Conservation (phyloP, 345 rosid genomes). For the Psidium guajava region DNA sequence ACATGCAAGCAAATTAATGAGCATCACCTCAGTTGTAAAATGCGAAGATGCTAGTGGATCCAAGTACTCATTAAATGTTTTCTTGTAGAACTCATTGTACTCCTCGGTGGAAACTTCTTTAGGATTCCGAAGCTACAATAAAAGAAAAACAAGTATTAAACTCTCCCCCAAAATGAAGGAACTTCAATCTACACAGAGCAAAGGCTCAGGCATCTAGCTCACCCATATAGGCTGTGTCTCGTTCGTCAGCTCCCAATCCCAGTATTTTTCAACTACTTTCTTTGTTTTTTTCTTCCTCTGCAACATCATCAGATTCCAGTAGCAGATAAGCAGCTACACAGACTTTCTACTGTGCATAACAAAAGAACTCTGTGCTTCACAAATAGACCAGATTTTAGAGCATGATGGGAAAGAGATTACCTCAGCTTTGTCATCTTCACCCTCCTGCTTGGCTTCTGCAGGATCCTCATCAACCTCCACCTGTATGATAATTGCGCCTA, state of each 20-base stretch:
- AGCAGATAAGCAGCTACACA: background rate
- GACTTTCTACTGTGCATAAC: background rate
- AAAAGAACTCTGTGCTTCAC: background rate
- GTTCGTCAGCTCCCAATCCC: constrained; percentile 97
- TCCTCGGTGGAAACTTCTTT: constrained; percentile 84
- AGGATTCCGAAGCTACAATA: constrained; percentile 77
- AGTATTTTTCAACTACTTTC: constrained; percentile 81
- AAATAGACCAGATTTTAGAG: background rate
- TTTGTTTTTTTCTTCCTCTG: constrained; percentile 93
- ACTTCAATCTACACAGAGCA: background rate
- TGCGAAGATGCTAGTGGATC: constrained; percentile 96
- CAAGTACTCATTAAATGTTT: constrained; percentile 80
- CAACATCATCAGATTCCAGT: background rate
- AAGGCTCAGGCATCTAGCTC: constrained; percentile 8
- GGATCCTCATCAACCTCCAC: constrained; percentile 96
- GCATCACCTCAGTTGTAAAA: constrained; percentile 88
- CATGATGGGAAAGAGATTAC: constrained; percentile 15
- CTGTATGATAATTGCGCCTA: constrained; percentile 16
- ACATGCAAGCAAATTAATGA: background rate
- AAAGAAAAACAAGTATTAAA: background rate
- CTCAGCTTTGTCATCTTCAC: constrained; percentile 44
- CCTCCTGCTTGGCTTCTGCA: constrained; percentile 55
- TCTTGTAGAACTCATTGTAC: constrained; percentile 87
- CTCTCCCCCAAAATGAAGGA: background rate
- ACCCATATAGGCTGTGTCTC: constrained; percentile 99